Conservation (phyloP, 306 rosid genomes). For the Trifolium subterraneum region DNA sequence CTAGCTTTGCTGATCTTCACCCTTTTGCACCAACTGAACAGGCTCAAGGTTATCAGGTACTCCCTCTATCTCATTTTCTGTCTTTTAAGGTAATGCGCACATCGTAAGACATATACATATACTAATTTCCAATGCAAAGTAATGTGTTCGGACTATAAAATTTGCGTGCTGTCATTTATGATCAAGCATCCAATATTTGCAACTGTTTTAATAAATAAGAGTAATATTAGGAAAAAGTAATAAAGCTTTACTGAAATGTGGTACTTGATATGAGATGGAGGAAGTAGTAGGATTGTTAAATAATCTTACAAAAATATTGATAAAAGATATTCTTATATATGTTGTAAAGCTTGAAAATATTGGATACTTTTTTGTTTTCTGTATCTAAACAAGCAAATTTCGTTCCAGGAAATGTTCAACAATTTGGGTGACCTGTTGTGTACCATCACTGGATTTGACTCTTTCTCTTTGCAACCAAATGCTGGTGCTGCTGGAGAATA, state of each 20-base stretch:
- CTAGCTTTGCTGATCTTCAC: constrained; percentile 77
- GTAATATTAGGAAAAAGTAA: not conserved
- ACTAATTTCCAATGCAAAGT: not conserved
- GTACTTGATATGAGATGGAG: no score
- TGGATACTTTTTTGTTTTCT: constrained; percentile 38
- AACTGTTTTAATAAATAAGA: not conserved
- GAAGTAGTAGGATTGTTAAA: constrained; percentile 24
- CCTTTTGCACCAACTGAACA: constrained; percentile 95
- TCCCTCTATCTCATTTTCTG: not conserved
- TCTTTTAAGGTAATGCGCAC: not conserved
- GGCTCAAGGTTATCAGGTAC: constrained; percentile 95
- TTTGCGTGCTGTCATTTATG: not conserved
- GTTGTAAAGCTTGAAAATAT: constrained; percentile 29
- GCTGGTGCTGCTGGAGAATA: constrained; percentile 99
- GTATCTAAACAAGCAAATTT: constrained; percentile 44
- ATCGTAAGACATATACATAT: not conserved
- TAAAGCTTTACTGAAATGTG: no score
- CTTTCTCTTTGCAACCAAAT: constrained; percentile 98
- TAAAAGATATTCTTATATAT: constrained; percentile 31
- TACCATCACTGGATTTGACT: constrained; percentile 92
- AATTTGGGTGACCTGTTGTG: constrained; percentile 88
- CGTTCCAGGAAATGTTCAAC: constrained; percentile 87
- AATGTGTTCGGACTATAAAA: not conserved
- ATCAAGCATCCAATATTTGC: not conserved
- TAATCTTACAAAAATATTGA: constrained; percentile 21